Evolutionary conservation across 495 filamentous ascomycete species (phyloP).

Genomic region (Usnea hakonensis): DNA sequence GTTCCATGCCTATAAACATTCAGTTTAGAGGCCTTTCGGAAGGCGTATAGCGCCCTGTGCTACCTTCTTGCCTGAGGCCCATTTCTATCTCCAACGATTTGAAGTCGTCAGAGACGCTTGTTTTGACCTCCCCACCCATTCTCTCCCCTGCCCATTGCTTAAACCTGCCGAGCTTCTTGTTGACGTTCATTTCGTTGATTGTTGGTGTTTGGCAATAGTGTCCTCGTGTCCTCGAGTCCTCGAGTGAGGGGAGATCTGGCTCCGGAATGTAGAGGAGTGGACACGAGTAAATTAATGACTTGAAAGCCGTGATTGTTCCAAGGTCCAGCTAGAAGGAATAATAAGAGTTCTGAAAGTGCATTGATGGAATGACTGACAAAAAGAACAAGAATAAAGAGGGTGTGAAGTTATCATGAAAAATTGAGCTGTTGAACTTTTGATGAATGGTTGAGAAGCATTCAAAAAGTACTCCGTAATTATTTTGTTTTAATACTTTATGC

Average conservation of each 20-base stretch:
- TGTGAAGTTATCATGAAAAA: background rate
- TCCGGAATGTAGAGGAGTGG: slow-evolving; percentile 3
- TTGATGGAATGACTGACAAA: background rate
- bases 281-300: background rate
- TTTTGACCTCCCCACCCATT: slow-evolving; percentile 92
- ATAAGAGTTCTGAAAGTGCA: background rate
- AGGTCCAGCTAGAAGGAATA: background rate
- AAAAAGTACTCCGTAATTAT: slow-evolving; percentile 5
- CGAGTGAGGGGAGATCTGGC: background rate
- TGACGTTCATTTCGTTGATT: slow-evolving; percentile 62
- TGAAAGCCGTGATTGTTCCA: slow-evolving; percentile 1
- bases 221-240: background rate
- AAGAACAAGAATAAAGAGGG: background rate
- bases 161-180: slow-evolving; percentile 91
- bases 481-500: too few species aligned
- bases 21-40: background rate
- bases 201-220: background rate
- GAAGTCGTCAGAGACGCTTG: slow-evolving; percentile 84
- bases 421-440: background rate
- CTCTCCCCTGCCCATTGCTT: slow-evolving; percentile 98
- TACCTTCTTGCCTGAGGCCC: slow-evolving; percentile 85
- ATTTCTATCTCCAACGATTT: slow-evolving; percentile 90
- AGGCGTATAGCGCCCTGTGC: slow-evolving; percentile 12
- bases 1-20: slow-evolving; percentile 66
- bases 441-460: background rate